These are phyloP conservation scores for Phaffomyces thermotolerans DNA, from an alignment of 805 yeast genomes.

Conservation along the genomic window DNA sequence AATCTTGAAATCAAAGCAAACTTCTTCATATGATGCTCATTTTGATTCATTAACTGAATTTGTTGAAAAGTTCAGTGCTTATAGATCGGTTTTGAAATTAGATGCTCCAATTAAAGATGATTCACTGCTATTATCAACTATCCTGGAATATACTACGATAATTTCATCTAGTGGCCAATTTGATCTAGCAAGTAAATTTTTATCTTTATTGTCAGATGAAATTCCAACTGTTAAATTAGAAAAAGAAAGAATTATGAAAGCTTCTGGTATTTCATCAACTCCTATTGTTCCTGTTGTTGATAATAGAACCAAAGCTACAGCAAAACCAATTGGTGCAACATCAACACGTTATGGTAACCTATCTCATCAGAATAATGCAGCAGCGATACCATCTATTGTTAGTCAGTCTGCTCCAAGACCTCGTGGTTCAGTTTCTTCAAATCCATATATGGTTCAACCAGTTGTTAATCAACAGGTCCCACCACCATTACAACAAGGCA, in stretches of 20 bases:
- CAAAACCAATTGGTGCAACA: background rate
- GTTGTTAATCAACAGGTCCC: conserved; percentile 4
- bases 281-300: background rate
- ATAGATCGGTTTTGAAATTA: conserved; percentile 42
- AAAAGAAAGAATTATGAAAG: conserved; percentile 71
- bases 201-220: conserved; percentile 65
- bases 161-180: conserved; percentile 79
- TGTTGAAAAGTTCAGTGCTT: conserved; percentile 77
- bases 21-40: conserved; percentile 75
- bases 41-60: conserved; percentile 73
- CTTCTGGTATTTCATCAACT: conserved; percentile 35
- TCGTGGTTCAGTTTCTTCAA: background rate
- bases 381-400: background rate
- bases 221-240: conserved; percentile 66
- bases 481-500: background rate
- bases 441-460: conserved; percentile 5
- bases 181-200: conserved; percentile 67
- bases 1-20: conserved; percentile 29
- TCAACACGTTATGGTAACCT: conserved; percentile 16
- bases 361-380: conserved; percentile 1
- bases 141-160: conserved; percentile 74
- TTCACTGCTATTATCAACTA: conserved; percentile 35
- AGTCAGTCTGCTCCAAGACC: conserved; percentile 5
- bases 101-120: conserved; percentile 24
- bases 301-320: conserved; percentile 5